Evolutionary conservation across 495 filamentous ascomycete genomes (phyloP).

Genomic region (Penicillium goetzii): DNA sequence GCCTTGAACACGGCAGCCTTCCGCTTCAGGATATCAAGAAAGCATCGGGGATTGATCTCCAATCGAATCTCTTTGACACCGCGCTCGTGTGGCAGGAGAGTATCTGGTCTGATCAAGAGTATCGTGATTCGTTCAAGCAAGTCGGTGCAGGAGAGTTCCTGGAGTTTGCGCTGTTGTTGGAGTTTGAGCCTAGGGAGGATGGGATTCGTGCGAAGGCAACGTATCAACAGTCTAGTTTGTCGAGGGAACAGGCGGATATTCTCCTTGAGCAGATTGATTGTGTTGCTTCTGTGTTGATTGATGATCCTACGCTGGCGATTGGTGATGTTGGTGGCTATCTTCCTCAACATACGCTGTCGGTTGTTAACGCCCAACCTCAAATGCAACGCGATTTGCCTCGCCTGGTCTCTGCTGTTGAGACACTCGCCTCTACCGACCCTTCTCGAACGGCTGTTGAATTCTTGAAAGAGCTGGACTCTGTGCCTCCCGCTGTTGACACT

Average conservation of each 20-base stretch:
- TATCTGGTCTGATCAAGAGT: constrained; percentile 42
- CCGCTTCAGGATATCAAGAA: constrained; percentile 70
- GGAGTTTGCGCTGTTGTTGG: constrained; percentile 73
- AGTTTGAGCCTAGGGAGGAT: constrained; percentile 61
- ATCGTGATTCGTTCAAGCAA: constrained; percentile 42
- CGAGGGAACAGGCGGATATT: constrained; percentile 50
- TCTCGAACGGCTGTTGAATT: constrained; percentile 63
- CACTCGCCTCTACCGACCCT: constrained; percentile 50
- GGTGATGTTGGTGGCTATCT: constrained; percentile 37
- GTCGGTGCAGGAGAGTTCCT: constrained; percentile 64
- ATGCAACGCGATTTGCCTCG: constrained; percentile 17
- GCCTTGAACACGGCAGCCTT: constrained; percentile 59
- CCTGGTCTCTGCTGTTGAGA: constrained; percentile 59
- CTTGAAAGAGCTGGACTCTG: constrained; percentile 43
- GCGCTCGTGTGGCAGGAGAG: constrained; percentile 81
- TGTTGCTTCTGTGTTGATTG: constrained; percentile 51
- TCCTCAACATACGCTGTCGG: constrained; percentile 52
- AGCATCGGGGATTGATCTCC: constrained; percentile 50
- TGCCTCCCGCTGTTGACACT: constrained; percentile 30
- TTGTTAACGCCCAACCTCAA: constrained; percentile 49
- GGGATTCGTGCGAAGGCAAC: constrained; percentile 51
- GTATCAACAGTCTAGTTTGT: constrained; percentile 54
- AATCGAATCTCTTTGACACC: constrained; percentile 63
- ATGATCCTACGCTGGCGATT: constrained; percentile 41
- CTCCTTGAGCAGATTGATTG: constrained; percentile 62